Conservation (phyloP, 1,139 yeast genomes). For the Yamadazyma trypodendri region DNA sequence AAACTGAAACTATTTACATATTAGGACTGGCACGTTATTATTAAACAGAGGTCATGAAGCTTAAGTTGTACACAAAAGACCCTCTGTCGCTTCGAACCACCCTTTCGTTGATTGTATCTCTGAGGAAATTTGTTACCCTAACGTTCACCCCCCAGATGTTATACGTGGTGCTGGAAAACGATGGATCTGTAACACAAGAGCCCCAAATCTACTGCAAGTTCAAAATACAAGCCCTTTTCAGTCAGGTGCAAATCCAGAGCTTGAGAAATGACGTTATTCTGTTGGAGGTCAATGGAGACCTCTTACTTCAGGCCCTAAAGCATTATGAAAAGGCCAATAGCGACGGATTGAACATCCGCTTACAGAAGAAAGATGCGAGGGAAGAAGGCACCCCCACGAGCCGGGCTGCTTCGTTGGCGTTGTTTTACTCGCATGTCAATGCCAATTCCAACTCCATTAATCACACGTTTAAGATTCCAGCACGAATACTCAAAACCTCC, state of each 20-base stretch:
- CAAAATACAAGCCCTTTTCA: conserved; percentile 43
- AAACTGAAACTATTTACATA: conserved; percentile 4
- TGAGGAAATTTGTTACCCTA: conserved; percentile 34
- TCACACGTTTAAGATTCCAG: conserved; percentile 62
- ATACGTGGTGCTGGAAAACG: conserved; percentile 47
- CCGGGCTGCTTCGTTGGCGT: conserved; percentile 51
- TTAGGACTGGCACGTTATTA: conserved; percentile 5
- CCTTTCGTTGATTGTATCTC: conserved; percentile 28
- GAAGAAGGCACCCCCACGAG: conserved; percentile 23
- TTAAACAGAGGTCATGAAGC: conserved; percentile 24
- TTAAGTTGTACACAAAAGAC: conserved; percentile 32
- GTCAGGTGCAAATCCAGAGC: conserved; percentile 46
- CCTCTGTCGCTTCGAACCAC: conserved; percentile 30
- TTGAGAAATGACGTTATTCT: conserved; percentile 48
- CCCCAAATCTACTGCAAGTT: conserved; percentile 67
- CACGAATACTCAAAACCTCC: conserved; percentile 46
- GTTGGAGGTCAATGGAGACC: conserved; percentile 56
- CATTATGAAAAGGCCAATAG: conserved; percentile 55
- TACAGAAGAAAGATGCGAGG: conserved; percentile 46
- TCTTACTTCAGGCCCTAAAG: conserved; percentile 50
- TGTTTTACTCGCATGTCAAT: conserved; percentile 44
- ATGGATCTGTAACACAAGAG: conserved; percentile 39
- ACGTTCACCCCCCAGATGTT: conserved; percentile 49
- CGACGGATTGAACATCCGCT: conserved; percentile 49
- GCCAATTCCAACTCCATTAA: conserved; percentile 38